phyloP scores from a whole-genome alignment of 1,284 basidiomycete genomes.

The Cryptococcus sp. region DNA sequence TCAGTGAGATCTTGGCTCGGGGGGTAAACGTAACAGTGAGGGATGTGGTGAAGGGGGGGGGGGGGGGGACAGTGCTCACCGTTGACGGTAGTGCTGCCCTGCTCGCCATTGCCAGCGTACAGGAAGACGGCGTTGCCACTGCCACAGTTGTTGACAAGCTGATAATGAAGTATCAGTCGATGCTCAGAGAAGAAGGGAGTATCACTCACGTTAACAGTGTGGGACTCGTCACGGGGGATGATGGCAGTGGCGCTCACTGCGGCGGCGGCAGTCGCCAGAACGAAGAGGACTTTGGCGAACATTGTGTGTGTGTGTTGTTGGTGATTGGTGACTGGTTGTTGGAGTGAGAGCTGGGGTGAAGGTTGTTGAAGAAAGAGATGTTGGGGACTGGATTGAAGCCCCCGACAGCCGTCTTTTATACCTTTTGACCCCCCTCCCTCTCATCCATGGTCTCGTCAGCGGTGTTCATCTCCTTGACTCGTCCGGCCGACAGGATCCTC shows the following conservation, averaged over 20 bases:
- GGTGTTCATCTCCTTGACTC: too few species aligned
- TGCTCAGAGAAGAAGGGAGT: background rate
- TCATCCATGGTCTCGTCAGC: too few species aligned
- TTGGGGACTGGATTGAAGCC: slow-evolving; percentile 7
- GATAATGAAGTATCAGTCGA: background rate
- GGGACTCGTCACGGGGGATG: background rate
- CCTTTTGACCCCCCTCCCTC: too few species aligned
- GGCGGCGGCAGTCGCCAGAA: background rate
- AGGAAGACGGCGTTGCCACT: slow-evolving; percentile 19
- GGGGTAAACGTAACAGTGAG: too few species aligned
- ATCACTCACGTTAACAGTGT: background rate
- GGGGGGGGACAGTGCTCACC: too few species aligned
- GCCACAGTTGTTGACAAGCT: slow-evolving; percentile 24
- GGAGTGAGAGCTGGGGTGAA: background rate
- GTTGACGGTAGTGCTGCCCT: slow-evolving; percentile 11
- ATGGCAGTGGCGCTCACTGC: background rate
- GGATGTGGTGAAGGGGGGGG: too few species aligned
- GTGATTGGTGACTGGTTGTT: background rate
- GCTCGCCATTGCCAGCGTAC: background rate
- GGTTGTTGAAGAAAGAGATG: background rate
- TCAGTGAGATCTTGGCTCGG: too few species aligned
- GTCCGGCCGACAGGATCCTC: too few species aligned
- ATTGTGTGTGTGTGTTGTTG: background rate
- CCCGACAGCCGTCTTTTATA: too few species aligned
- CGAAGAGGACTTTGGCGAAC: background rate